A percentile compares a stretch with the other conserved stretches of the same genome.
phyloP scores from a whole-genome alignment of 2,329 filamentous ascomycete genomes.

The Hortaea sp. region DNA sequence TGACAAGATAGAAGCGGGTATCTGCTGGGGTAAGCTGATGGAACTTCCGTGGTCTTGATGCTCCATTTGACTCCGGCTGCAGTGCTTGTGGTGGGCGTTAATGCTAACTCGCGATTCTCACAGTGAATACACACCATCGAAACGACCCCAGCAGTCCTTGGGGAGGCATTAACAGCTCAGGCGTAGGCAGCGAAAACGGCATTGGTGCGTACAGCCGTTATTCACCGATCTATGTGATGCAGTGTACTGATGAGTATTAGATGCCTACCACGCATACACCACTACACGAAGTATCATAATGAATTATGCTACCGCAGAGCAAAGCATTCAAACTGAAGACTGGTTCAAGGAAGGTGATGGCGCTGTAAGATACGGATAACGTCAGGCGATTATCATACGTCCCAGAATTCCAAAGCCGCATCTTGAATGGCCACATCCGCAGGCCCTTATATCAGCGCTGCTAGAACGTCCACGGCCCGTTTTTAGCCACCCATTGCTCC shows the following conservation, averaged over 20 bases:
- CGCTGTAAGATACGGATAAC: conserved; percentile 51
- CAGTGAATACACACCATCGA: conserved; percentile 50
- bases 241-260: conserved; percentile 6
- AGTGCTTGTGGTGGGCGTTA: neutral
- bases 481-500: conserved; percentile 11
- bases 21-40: conserved; percentile 1
- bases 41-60: neutral
- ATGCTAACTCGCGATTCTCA: conserved; percentile 14
- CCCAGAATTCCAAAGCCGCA: too few species aligned
- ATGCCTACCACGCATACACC: conserved; percentile 36
- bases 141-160: conserved; percentile 64
- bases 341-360: conserved; percentile 56
- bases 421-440: too few species aligned
- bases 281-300: conserved; percentile 56
- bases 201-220: conserved; percentile 48
- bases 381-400: too few species aligned
- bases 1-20: conserved; percentile 1
- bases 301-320: conserved; percentile 53
- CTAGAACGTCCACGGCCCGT: conserved; percentile 11
- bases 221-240: too few species aligned
- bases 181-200: conserved; percentile 65
- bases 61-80: neutral
- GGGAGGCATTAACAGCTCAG: conserved; percentile 54
- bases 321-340: conserved; percentile 45
- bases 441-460: too few species aligned